Conservation (phyloP, 345 rosid genomes). For the Arabidopsis arenosa region DNA sequence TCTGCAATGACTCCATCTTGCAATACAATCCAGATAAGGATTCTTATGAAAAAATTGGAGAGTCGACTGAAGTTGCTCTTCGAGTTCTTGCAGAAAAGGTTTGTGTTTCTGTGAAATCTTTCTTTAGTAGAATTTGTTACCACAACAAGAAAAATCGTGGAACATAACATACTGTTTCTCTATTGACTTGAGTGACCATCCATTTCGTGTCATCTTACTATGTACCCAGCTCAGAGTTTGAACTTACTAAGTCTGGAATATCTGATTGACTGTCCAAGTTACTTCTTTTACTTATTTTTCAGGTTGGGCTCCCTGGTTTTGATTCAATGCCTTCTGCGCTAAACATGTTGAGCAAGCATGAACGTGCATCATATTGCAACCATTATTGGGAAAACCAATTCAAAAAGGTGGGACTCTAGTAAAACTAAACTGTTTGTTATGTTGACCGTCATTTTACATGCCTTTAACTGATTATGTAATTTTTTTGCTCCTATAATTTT, state of each 20-base stretch:
- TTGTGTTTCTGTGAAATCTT: conserved; percentile 34
- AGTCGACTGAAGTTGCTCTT: conserved; percentile 98
- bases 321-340: conserved; percentile 97
- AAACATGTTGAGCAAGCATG: conserved; percentile 92
- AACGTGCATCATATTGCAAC: conserved; percentile 98
- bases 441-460: conserved; percentile 7
- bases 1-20: conserved; percentile 92
- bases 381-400: conserved; percentile 95
- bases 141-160: conserved; percentile 16
- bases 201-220: conserved; percentile 19
- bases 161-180: conserved; percentile 6
- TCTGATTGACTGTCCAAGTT: conserved; percentile 21
- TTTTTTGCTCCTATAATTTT: not conserved
- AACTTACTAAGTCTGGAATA: conserved; percentile 23
- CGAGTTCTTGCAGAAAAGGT: conserved; percentile 98
- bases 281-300: conserved; percentile 47
- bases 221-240: conserved; percentile 12
- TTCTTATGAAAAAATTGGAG: conserved; percentile 92
- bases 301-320: conserved; percentile 99
- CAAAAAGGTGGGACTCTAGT: conserved; percentile 71
- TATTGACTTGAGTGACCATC: conserved; percentile 13
- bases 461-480: not conserved
- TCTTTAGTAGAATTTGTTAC: conserved; percentile 5
- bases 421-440: conserved; percentile 21
- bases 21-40: conserved; percentile 97